Percentiles rank a stretch among this genome's conserved stretches.
These are phyloP conservation scores for Tetracladium setigerum DNA, from an alignment of 495 filamentous ascomycete genomes.

Conservation along the genomic window DNA sequence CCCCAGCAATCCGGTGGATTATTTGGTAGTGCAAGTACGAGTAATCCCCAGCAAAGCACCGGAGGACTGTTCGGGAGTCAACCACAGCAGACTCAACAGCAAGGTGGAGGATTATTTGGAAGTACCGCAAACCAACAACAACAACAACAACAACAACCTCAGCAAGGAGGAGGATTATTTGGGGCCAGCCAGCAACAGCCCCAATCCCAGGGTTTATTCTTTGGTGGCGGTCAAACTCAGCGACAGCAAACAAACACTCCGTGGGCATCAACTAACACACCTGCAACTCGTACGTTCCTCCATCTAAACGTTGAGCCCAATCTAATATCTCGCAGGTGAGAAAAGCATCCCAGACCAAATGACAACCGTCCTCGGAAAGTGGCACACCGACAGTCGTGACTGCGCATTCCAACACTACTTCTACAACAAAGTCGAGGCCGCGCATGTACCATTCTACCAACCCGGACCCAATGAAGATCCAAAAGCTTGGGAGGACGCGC, in stretches of 20 bases:
- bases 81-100: constrained; percentile 17
- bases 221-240: constrained; percentile 7
- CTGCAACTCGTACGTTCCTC: constrained; percentile 8
- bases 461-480: constrained; percentile 71
- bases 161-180: constrained; percentile 29
- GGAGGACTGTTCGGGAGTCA: constrained; percentile 13
- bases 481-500: constrained; percentile 87
- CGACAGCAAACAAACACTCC: constrained; percentile 5
- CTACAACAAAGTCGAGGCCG: constrained; percentile 83
- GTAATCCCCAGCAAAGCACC: constrained; percentile 5
- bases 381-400: constrained; percentile 61
- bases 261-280: too few relatives aligned
- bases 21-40: constrained; percentile 21
- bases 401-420: constrained; percentile 87
- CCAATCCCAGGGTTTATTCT: constrained; percentile 21
- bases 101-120: constrained; percentile 25
- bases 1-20: constrained; percentile 26
- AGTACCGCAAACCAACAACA: constrained; percentile 22
- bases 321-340: constrained; percentile 41
- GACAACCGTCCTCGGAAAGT: constrained; percentile 68
- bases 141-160: constrained; percentile 12
- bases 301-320: neutral
- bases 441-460: constrained; percentile 72
- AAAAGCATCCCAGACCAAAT: constrained; percentile 85
- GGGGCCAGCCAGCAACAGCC: constrained; percentile 28